These are phyloP conservation scores for Cladorrhinum samala DNA, from an alignment of 495 filamentous ascomycete species.

Conservation along the genomic window DNA sequence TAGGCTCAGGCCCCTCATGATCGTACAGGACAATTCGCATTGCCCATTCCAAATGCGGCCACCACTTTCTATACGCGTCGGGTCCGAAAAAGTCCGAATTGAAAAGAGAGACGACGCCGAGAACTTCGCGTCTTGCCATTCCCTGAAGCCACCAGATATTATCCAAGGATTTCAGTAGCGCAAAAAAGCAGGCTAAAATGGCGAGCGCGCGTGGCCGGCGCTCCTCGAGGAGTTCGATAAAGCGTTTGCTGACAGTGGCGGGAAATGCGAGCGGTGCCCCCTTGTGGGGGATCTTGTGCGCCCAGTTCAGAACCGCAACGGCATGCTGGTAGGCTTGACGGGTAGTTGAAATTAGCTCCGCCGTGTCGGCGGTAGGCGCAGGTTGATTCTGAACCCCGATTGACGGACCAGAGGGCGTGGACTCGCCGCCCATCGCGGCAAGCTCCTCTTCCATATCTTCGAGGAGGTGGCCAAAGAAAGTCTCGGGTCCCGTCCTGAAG, in stretches of 20 bases:
- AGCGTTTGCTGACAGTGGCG: conserved; percentile 54
- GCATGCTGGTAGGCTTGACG: conserved; percentile 50
- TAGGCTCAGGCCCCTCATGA: conserved; percentile 26
- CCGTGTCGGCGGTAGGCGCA: background rate
- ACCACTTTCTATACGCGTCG: conserved; percentile 41
- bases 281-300: conserved; percentile 49
- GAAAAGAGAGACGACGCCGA: conserved; percentile 47
- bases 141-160: conserved; percentile 52
- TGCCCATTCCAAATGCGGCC: conserved; percentile 51
- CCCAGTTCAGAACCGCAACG: conserved; percentile 52
- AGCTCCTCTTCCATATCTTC: conserved; percentile 46
- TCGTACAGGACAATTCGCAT: conserved; percentile 45
- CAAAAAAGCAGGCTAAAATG: conserved; percentile 52
- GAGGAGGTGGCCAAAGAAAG: conserved; percentile 48
- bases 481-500: conserved; percentile 30
- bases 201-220: conserved; percentile 48
- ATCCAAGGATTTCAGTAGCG: conserved; percentile 47
- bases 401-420: conserved; percentile 1
- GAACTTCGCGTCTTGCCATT: conserved; percentile 49
- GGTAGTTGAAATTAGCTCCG: conserved; percentile 27
- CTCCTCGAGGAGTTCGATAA: conserved; percentile 46
- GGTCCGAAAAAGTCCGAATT: conserved; percentile 38
- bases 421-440: conserved; percentile 18
- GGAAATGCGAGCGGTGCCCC: conserved; percentile 49
- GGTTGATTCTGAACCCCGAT: background rate